A percentile compares a stretch with the other conserved stretches of the same genome.
These are phyloP conservation scores for Fusarium protoensiforme DNA, from an alignment of 2,329 filamentous ascomycete genomes.

Conservation along the genomic window DNA sequence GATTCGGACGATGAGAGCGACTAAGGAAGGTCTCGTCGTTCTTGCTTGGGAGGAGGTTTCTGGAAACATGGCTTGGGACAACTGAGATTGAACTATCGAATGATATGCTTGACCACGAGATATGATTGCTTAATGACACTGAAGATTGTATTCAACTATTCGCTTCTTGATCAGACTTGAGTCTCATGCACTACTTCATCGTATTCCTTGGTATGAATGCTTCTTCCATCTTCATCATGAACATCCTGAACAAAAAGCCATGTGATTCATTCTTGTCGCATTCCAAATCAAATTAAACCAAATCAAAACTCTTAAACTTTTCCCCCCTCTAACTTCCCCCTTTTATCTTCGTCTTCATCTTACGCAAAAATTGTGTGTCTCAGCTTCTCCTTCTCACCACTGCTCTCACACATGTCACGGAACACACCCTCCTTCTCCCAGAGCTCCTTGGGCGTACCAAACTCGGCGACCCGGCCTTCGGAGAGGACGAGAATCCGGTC, in stretches of 20 bases:
- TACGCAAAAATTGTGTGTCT: conserved; percentile 56
- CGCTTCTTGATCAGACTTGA: background rate
- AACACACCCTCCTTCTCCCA: conserved; percentile 68
- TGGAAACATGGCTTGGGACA: background rate
- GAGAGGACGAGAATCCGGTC: conserved; percentile 78
- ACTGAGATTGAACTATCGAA: background rate
- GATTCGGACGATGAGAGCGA: conserved; percentile 31
- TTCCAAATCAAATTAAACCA: background rate
- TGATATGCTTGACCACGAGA: background rate
- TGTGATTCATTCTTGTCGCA: background rate
- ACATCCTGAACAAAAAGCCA: background rate
- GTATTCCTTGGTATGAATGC: background rate
- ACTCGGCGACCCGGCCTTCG: conserved; percentile 75
- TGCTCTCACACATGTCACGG: conserved; percentile 71
- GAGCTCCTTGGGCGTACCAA: conserved; percentile 71
- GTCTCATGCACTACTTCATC: background rate
- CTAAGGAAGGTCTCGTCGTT: background rate
- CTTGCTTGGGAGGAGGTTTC: background rate
- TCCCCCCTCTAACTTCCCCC: background rate
- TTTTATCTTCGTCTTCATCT: background rate
- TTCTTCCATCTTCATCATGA: background rate
- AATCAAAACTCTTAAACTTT: background rate
- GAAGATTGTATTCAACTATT: background rate
- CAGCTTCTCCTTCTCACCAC: conserved; percentile 67
- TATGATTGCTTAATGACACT: background rate